Percentiles rank a stretch among this genome's conserved stretches.
Evolutionary conservation across 2,329 filamentous ascomycete species (phyloP).

Genomic region (Pseudopithomyces chartarum): DNA sequence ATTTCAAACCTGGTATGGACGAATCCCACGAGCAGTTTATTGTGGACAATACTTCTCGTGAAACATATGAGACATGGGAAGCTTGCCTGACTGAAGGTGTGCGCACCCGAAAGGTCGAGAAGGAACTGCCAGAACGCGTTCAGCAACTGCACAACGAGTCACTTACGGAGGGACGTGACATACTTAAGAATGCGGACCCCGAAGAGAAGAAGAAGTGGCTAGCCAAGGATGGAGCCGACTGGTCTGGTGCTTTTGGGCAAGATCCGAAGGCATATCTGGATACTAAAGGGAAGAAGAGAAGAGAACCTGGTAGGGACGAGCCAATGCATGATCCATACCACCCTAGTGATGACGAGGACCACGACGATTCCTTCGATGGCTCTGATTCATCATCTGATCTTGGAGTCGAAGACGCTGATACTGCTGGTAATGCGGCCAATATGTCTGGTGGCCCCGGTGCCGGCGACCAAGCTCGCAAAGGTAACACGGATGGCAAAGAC

Average conservation of each 20-base stretch:
- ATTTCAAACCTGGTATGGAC: constrained; percentile 90
- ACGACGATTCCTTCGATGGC: constrained; percentile 46
- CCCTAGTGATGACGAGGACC: constrained; percentile 50
- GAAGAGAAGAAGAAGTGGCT: constrained; percentile 81
- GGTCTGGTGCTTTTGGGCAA: constrained; percentile 83
- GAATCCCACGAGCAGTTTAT: constrained; percentile 83
- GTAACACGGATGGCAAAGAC: constrained; percentile 3
- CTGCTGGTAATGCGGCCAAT: constrained; percentile 26
- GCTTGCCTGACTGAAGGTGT: constrained; percentile 89
- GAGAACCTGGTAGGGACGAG: constrained; percentile 60
- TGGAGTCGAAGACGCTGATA: constrained; percentile 63
- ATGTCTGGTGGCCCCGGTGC: constrained; percentile 26
- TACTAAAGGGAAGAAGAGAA: constrained; percentile 56
- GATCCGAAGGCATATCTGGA: constrained; percentile 69
- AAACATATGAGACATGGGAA: constrained; percentile 95
- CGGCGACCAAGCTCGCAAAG: constrained; percentile 17
- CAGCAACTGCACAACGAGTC: constrained; percentile 82
- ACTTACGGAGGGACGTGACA: constrained; percentile 77
- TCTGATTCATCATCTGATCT: constrained; percentile 56
- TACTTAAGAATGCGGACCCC: constrained; percentile 73
- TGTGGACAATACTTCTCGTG: constrained; percentile 83
- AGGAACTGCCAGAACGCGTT: constrained; percentile 74
- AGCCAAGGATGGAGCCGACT: constrained; percentile 78
- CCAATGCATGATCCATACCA: constrained; percentile 59
- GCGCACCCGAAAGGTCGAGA: constrained; percentile 69